phyloP scores from a whole-genome alignment of 768 basidiomycete species.

The Lepiota brunneoincarnata region DNA sequence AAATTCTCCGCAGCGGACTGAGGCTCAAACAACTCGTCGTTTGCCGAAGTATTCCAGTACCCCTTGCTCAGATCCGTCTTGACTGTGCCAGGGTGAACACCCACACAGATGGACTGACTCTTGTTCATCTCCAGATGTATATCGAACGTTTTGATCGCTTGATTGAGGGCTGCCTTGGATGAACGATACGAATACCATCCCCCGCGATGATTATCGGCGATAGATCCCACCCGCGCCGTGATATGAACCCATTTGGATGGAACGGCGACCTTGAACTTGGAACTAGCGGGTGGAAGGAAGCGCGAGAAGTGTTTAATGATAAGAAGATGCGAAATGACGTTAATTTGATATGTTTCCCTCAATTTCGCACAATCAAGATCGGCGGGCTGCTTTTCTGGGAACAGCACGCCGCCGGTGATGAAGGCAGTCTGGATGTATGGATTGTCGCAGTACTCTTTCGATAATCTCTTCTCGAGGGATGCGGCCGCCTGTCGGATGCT shows the following conservation, averaged over 20 bases:
- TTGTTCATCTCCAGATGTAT: slow-evolving; percentile 46
- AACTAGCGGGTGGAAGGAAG: slow-evolving; percentile 45
- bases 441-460: slow-evolving; percentile 19
- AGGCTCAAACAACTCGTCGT: slow-evolving; percentile 45
- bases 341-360: slow-evolving; percentile 48
- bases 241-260: slow-evolving; percentile 60
- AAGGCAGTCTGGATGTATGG: slow-evolving; percentile 53
- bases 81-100: slow-evolving; percentile 59
- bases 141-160: slow-evolving; percentile 61
- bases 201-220: slow-evolving; percentile 53
- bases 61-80: slow-evolving; percentile 56
- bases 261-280: slow-evolving; percentile 17
- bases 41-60: slow-evolving; percentile 42
- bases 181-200: slow-evolving; percentile 65
- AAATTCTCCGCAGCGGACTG: slow-evolving; percentile 47
- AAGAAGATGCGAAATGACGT: slow-evolving; percentile 58
- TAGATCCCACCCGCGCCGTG: slow-evolving; percentile 56
- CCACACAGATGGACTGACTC: slow-evolving; percentile 47
- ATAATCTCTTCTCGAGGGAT: slow-evolving; percentile 33
- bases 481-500: slow-evolving; percentile 49
- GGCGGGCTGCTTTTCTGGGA: slow-evolving; percentile 51
- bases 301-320: slow-evolving; percentile 61
- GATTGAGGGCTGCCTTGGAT: slow-evolving; percentile 63
- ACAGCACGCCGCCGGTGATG: slow-evolving; percentile 51
- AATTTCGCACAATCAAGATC: slow-evolving; percentile 43